Conservation (phyloP, 2,329 filamentous ascomycete species). For the Aspergillus fructus region DNA sequence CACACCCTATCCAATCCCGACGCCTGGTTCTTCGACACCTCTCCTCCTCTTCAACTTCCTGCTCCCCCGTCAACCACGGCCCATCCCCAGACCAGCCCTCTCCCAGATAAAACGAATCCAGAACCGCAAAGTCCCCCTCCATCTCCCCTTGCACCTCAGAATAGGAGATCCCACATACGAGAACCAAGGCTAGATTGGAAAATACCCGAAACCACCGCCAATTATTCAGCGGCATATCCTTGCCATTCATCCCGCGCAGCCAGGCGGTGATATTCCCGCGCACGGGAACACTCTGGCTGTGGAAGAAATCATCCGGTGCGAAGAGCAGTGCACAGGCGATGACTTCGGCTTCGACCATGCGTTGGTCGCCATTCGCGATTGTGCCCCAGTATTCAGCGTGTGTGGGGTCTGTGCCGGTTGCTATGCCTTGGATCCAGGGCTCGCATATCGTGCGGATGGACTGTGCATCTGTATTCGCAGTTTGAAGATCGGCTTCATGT, state of each 20-base stretch:
- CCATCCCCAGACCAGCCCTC: conserved; percentile 19
- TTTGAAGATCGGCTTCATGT: background rate
- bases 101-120: conserved; percentile 18
- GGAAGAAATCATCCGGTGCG: conserved; percentile 18
- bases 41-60: background rate
- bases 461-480: background rate
- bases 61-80: conserved; percentile 4
- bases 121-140: conserved; percentile 12
- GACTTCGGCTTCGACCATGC: conserved; percentile 26
- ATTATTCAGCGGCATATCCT: conserved; percentile 18
- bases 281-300: conserved; percentile 8
- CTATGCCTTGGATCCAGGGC: conserved; percentile 10
- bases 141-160: background rate
- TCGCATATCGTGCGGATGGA: background rate
- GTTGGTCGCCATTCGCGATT: conserved; percentile 20
- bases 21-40: background rate
- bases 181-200: conserved; percentile 15
- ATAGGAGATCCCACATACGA: conserved; percentile 6
- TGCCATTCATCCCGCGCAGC: conserved; percentile 13
- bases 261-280: conserved; percentile 13
- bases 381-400: conserved; percentile 24
- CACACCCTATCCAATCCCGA: background rate
- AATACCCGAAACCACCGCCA: conserved; percentile 22
- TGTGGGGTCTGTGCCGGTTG: conserved; percentile 19
- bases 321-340: conserved; percentile 19